Base-by-base conservation (phyloP, 1,139 yeast genomes). In the Lodderomyces orthopsilosis region DNA sequence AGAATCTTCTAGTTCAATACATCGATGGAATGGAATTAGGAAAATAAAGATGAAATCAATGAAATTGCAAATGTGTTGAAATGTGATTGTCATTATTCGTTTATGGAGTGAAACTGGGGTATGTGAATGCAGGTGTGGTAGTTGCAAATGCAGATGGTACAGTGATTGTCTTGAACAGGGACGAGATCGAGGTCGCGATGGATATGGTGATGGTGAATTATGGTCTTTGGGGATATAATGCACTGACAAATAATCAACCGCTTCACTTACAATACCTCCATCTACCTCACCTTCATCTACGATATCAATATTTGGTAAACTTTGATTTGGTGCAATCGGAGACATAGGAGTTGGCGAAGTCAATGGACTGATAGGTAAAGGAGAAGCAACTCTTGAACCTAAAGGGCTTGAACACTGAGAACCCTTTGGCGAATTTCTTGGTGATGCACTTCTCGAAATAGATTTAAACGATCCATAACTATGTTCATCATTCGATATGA, bases 11-110 rank as follows among this genome's bases (percentile, higher is more conserved):
- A 39, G 35, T 19, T 42, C 51, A 26, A 42, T 39, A 27, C 47
- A 41, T 38, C 36, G 30, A 41, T 43, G 42, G 22, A 50, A 42
- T 4, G 70, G 70, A 13, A 65, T 54, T 6, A 62, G 41, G 2
- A 58, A 38, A 12, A 53, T 53, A 19, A 60, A 52, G 3, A 56
- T 22, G n/a, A 51, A 35, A 38, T 63, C 62, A 12, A 62, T 49
- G 1, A 45, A 32, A 35, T 49, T 48, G 17, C 57, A 44, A 14
- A 56, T 26, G 1, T 41, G 7, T 45, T 58, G 58, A 4, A 53
- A 37, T 15, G 56, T 44, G n/a, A 53, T 52, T 37, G 55, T 47
- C 2, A 57, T 6, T 12, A 37, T 18, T 12, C 33, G 41, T 34
- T 35, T 21, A 4, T 44, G 44, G 14, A 35, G n/a, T 9, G 41